Evolutionary conservation across 176 grass and related monocot species (phyloP).

Genomic region (Juncus inflexus): DNA sequence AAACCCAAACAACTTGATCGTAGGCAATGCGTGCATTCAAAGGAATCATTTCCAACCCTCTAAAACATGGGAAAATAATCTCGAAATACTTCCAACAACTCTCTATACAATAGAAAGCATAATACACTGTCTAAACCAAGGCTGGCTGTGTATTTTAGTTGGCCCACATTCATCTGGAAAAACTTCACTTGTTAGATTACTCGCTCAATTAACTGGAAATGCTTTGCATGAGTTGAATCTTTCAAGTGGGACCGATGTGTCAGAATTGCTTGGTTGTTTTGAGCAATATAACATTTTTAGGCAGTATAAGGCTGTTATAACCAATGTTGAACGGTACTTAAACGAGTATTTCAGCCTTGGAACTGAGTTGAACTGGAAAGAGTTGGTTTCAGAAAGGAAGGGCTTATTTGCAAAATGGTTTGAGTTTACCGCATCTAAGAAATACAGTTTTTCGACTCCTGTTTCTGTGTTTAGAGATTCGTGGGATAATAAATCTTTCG

Average conservation of each 20-base stretch:
- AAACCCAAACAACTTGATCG: constrained; percentile 50
- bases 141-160: constrained; percentile 89
- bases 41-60: constrained; percentile 58
- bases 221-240: constrained; percentile 75
- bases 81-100: constrained; percentile 65
- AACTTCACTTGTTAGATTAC: constrained; percentile 80
- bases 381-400: constrained; percentile 47
- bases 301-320: constrained; percentile 61
- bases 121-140: constrained; percentile 67
- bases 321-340: constrained; percentile 62
- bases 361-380: constrained; percentile 45
- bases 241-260: constrained; percentile 87
- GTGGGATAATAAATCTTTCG: constrained; percentile 35
- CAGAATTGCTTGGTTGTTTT: constrained; percentile 92
- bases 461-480: constrained; percentile 41
- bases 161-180: constrained; percentile 84
- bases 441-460: constrained; percentile 24
- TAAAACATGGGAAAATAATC: constrained; percentile 49
- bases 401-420: constrained; percentile 85
- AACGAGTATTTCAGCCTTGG: constrained; percentile 71
- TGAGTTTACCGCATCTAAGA: constrained; percentile 59
- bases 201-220: constrained; percentile 88
- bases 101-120: constrained; percentile 68
- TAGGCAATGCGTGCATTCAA: constrained; percentile 62
- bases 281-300: constrained; percentile 91